Base-by-base conservation (phyloP, 2,329 filamentous ascomycete genomes). In the Plectosphaerella sp. region DNA sequence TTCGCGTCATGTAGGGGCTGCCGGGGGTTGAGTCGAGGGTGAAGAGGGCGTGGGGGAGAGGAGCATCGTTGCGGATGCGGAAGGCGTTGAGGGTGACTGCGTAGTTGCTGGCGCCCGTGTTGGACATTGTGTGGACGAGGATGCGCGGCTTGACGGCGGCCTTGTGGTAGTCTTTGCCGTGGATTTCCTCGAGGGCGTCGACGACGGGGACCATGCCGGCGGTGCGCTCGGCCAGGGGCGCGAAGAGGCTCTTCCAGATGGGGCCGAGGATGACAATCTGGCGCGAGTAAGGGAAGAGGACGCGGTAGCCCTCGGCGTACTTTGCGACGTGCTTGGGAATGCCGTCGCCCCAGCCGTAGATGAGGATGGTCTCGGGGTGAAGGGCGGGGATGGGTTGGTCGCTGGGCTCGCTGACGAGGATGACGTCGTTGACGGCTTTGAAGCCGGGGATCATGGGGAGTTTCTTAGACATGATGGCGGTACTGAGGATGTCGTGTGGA, bases 271-370 rank as follows among this genome's bases (percentile, higher is more conserved):
- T 66, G 36, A 80, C 70, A 28, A 83, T 66, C 52, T 82, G 76
- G 39, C 71, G 69, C 5, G 80, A 71, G 22, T 66, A 58, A 0
- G 81, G 80, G 58, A 72, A 84, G 1, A 82, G 72, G 12, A 63
- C 59, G 41, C 71, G 71, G 63, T 78, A 83, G 25, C 75, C 77
- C 12, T 75, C 71, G 14, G 74, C 69, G 58, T 83, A 84, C 61
- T 84, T 84, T 52, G 69, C 66, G 25, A 83, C 71, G 60, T 84
- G 74, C 55, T 77, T 79, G 2, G 79, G 74, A 12, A 68, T 65
- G 20, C 75, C 78, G 55, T 84, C 80, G 49, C 80, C 79, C 81
- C 79, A 84, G 59, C 78, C 74, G 62, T 75, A 83, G 54, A 84
- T 69, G 45, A 83, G 59, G 43, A 83, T 67, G 6, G 72, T 74